phyloP scores from a whole-genome alignment of 164 flowering plant genomes.

The Stephania yunnanensis region DNA sequence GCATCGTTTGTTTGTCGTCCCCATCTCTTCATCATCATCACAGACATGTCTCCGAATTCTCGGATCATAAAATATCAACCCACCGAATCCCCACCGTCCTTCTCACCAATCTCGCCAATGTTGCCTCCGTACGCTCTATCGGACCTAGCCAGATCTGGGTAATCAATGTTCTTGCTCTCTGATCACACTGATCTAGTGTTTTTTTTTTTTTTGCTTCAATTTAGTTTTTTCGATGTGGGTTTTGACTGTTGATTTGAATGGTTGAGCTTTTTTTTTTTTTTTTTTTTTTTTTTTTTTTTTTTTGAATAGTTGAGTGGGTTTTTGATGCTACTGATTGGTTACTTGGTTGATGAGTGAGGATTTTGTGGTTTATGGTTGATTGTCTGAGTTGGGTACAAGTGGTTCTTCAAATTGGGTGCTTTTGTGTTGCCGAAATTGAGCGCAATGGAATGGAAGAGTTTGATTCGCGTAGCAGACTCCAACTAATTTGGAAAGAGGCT shows the following conservation, averaged over 20 bases:
- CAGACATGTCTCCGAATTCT: background rate
- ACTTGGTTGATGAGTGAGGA: background rate
- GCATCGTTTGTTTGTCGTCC: background rate
- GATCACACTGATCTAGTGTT: background rate
- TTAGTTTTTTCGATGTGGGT: background rate
- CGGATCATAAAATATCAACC: conserved; percentile 1
- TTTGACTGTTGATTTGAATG: background rate
- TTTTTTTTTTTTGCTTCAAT: background rate
- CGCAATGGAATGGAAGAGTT: too few relatives aligned
- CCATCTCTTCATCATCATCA: background rate
- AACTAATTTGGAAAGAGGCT: background rate
- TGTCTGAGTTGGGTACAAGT: background rate
- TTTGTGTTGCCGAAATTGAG: background rate
- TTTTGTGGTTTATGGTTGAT: background rate
- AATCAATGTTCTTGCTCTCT: background rate
- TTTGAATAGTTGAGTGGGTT: background rate
- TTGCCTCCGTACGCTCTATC: background rate
- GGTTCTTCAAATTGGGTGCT: background rate
- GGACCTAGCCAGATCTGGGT: background rate
- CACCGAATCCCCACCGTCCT: background rate
- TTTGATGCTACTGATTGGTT: background rate
- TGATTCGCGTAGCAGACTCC: too few relatives aligned
- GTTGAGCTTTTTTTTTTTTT: background rate
- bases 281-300: too few relatives aligned
- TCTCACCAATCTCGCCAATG: background rate